These are phyloP conservation scores for Penicillium hordei DNA, from an alignment of 2,329 filamentous ascomycete species.

Conservation along the genomic window DNA sequence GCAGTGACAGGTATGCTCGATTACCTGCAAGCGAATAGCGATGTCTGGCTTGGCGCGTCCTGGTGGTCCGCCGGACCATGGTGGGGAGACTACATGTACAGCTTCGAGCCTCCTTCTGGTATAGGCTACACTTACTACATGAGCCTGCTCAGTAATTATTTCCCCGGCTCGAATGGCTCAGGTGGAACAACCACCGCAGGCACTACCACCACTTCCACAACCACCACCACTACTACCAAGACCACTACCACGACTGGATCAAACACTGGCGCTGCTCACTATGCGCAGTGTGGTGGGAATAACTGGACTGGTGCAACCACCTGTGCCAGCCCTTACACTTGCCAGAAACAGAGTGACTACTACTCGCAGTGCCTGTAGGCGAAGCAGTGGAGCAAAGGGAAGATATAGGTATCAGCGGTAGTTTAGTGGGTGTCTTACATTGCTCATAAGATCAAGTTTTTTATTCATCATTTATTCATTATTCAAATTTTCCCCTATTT, in stretches of 20 bases:
- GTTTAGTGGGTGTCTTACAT: background rate
- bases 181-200: conserved; percentile 5
- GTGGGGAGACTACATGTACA: conserved; percentile 50
- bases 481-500: background rate
- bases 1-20: conserved; percentile 55
- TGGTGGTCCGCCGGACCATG: conserved; percentile 62
- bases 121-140: conserved; percentile 30
- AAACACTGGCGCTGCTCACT: conserved; percentile 14
- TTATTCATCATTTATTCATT: background rate
- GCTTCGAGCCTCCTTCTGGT: conserved; percentile 34
- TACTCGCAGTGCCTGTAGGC: conserved; percentile 39
- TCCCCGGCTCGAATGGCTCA: background rate
- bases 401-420: background rate
- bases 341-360: conserved; percentile 34
- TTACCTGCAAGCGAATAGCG: conserved; percentile 55
- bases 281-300: conserved; percentile 35
- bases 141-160: conserved; percentile 22
- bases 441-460: background rate
- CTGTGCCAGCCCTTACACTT: conserved; percentile 35
- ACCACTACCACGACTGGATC: conserved; percentile 6
- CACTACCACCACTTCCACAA: conserved; percentile 1
- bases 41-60: conserved; percentile 58
- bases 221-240: conserved; percentile 4
- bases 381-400: background rate
- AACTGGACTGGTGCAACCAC: conserved; percentile 33